A percentile compares a stretch with the other conserved stretches of the same genome.
Conservation (phyloP, 805 yeast species). For the Kodamaea kaohsiungensis region DNA sequence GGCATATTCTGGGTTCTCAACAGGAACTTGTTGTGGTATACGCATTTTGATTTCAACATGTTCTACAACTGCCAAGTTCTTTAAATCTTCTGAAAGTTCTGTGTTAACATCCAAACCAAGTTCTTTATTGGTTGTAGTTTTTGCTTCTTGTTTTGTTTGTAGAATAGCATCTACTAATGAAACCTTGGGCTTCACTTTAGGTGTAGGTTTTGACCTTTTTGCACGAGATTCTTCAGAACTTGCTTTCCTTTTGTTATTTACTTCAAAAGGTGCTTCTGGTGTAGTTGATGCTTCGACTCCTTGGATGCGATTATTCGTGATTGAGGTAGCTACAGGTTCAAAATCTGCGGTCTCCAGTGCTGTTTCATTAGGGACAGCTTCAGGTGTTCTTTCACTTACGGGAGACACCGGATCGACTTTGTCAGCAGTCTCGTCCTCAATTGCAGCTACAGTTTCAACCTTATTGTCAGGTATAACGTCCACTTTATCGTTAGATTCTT, state of each 20-base stretch:
- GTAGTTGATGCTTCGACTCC: background rate
- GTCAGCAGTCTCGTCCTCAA: background rate
- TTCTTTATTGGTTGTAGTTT: conserved; percentile 22
- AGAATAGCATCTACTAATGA: conserved; percentile 32
- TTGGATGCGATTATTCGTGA: background rate
- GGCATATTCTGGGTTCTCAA: background rate
- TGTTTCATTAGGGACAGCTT: background rate
- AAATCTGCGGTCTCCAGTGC: background rate
- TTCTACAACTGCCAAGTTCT: conserved; percentile 38
- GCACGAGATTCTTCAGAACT: background rate
- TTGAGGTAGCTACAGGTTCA: background rate
- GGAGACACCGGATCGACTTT: background rate
- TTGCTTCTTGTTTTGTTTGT: conserved; percentile 25
- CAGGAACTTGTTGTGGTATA: conserved; percentile 20
- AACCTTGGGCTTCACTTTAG: conserved; percentile 11
- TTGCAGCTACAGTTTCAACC: background rate
- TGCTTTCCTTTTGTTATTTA: background rate
- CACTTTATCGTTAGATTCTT: background rate
- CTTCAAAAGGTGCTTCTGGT: background rate
- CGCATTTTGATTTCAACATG: conserved; percentile 17
- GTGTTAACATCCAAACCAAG: conserved; percentile 21
- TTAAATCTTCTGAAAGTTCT: conserved; percentile 19
- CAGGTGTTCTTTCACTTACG: background rate
- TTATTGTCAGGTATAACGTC: background rate
- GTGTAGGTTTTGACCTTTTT: background rate